Conservation (phyloP, 176 grass and related monocot species). For the Oryza brachyantha region DNA sequence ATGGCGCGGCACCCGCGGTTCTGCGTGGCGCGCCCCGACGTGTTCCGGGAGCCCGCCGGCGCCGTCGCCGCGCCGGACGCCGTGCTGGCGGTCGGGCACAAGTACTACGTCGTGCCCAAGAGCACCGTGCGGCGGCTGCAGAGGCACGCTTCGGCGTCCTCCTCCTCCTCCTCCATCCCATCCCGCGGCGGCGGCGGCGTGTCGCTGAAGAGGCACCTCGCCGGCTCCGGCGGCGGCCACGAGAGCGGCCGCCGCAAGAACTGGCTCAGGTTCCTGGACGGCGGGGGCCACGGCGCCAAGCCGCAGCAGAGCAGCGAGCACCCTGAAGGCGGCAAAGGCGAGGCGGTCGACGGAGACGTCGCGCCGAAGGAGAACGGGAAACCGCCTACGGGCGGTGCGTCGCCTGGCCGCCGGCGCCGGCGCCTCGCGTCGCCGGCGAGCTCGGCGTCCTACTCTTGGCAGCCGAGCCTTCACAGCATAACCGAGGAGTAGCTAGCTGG, state of each 20-base stretch:
- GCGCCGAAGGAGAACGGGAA: neutral
- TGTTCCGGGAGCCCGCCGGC: conserved; percentile 45
- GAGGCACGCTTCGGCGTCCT: neutral
- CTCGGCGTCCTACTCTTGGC: conserved; percentile 44
- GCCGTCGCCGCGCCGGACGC: conserved; percentile 41
- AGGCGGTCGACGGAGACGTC: neutral
- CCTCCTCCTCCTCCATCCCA: conserved; percentile 14
- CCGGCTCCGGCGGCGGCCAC: neutral
- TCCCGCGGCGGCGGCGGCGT: neutral
- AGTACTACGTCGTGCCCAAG: conserved; percentile 55
- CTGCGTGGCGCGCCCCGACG: conserved; percentile 49
- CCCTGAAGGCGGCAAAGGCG: neutral
- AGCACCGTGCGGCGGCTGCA: conserved; percentile 53
- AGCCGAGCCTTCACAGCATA: conserved; percentile 62
- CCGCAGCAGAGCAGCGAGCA: too few species aligned
- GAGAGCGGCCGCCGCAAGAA: conserved; percentile 19
- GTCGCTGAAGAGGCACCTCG: conserved; percentile 29
- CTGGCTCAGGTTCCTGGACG: conserved; percentile 29
- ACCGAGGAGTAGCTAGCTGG: conserved; percentile 38
- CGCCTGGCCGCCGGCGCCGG: neutral
- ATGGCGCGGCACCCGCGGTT: conserved; percentile 52
- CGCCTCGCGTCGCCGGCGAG: conserved; percentile 27
- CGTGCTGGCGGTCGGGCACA: conserved; percentile 37
- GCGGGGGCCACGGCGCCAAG: neutral
- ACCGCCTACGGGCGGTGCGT: neutral